phyloP scores from a whole-genome alignment of 768 basidiomycete species.

The Leucocoprinus birnbaumii region DNA sequence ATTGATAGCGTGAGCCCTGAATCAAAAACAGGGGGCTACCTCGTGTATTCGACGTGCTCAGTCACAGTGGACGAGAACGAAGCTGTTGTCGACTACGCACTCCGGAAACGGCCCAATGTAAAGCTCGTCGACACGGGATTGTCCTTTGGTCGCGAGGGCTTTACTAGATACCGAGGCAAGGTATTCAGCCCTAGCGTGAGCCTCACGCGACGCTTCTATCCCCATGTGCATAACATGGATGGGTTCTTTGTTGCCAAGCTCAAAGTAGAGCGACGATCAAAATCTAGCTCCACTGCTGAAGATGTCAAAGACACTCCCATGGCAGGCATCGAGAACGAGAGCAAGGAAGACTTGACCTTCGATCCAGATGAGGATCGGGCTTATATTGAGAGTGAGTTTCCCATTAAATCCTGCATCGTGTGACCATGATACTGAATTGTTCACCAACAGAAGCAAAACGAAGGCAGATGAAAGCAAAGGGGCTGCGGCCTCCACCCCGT shows the following conservation, averaged over 20 bases:
- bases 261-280: slow-evolving; percentile 82
- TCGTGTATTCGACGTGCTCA: slow-evolving; percentile 98
- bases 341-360: slow-evolving; percentile 40
- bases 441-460: slow-evolving; percentile 61
- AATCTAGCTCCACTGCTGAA: slow-evolving; percentile 28
- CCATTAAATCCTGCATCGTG: slow-evolving; percentile 12
- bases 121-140: slow-evolving; percentile 92
- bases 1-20: slow-evolving; percentile 92
- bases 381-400: slow-evolving; percentile 73
- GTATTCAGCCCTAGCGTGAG: slow-evolving; percentile 75
- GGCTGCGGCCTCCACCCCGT: slow-evolving; percentile 63
- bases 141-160: slow-evolving; percentile 91
- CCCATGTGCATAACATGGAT: slow-evolving; percentile 99
- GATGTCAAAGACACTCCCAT: slow-evolving; percentile 27
- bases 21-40: slow-evolving; percentile 87
- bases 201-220: slow-evolving; percentile 88
- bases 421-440: slow-evolving; percentile 11
- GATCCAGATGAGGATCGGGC: slow-evolving; percentile 73
- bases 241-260: slow-evolving; percentile 99
- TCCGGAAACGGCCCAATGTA: slow-evolving; percentile 90
- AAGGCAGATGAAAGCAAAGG: slow-evolving; percentile 72
- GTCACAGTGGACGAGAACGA: slow-evolving; percentile 99
- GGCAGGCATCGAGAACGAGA: slow-evolving; percentile 21
- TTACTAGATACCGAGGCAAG: slow-evolving; percentile 88
- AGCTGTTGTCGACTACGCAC: slow-evolving; percentile 94